These are phyloP conservation scores for Carnegiea gigantea DNA, from an alignment of 179 eudicot genomes.

Conservation along the genomic window DNA sequence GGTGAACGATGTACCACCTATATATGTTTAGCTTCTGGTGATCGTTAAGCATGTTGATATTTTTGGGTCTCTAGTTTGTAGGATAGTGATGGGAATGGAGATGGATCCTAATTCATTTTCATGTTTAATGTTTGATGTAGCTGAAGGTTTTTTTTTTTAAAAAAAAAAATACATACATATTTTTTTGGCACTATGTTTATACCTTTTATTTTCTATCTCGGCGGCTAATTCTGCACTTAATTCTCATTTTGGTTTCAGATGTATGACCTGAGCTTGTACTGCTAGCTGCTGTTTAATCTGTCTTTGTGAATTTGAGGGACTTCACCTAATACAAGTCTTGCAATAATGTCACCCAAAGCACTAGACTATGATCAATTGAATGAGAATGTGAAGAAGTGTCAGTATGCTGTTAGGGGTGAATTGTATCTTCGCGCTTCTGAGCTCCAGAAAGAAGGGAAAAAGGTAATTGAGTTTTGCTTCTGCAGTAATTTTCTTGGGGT, in stretches of 20 bases:
- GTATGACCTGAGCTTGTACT: constrained; percentile 25
- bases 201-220: not conserved
- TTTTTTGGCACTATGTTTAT: no score
- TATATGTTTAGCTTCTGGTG: not conserved
- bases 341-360: constrained; percentile 62
- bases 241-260: constrained; percentile 21
- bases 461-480: constrained; percentile 42
- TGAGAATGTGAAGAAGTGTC: constrained; percentile 92
- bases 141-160: no score
- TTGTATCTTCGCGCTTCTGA: constrained; percentile 98
- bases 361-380: constrained; percentile 80
- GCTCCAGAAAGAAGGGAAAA: constrained; percentile 97
- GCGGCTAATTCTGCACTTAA: not conserved
- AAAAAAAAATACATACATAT: no score
- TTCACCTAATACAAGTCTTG: not conserved
- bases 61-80: not conserved
- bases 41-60: not conserved
- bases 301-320: constrained; percentile 24
- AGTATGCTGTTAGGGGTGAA: constrained; percentile 98
- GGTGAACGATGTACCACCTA: not conserved
- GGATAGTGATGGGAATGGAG: not conserved
- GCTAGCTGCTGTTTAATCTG: constrained; percentile 10
- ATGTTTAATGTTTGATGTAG: not conserved
- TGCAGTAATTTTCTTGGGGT: not conserved
- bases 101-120: not conserved